These are phyloP conservation scores for Beauveria scarabaeidicola DNA, from an alignment of 2,329 filamentous ascomycete species.

Conservation along the genomic window DNA sequence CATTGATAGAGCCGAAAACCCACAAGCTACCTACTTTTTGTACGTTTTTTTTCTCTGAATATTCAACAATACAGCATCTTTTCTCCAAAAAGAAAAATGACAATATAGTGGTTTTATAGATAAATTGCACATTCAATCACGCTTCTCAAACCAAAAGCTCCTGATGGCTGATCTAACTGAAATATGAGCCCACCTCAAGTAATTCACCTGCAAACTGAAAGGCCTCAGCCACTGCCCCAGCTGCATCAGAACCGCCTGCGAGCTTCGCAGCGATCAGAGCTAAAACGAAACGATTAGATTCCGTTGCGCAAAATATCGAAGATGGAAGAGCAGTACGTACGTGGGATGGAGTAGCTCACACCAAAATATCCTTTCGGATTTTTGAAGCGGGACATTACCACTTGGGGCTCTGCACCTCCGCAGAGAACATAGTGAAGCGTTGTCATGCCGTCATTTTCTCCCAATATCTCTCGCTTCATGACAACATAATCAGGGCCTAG, in stretches of 20 bases:
- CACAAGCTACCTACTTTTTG: too few species aligned
- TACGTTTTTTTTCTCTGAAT: too few species aligned
- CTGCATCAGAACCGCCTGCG: neutral
- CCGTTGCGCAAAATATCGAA: neutral
- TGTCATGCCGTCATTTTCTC: constrained; percentile 3
- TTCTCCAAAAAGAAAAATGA: too few species aligned
- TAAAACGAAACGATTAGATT: neutral
- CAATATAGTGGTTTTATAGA: neutral
- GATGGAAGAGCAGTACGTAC: neutral
- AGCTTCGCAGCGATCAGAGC: constrained; percentile 6
- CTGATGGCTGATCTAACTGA: neutral
- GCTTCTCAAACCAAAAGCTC: neutral
- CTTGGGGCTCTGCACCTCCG: neutral
- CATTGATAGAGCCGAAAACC: too few species aligned
- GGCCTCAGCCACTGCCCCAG: constrained; percentile 6
- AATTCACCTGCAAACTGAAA: constrained; percentile 7
- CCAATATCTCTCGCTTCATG: constrained; percentile 7
- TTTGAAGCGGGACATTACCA: neutral
- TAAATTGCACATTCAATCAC: neutral
- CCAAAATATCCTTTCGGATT: constrained; percentile 7
- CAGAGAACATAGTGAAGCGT: constrained; percentile 9
- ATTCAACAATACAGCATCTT: too few species aligned
- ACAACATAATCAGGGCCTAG: constrained; percentile 8
- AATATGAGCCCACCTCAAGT: constrained; percentile 2
- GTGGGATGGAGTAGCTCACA: constrained; percentile 9